Conservation (phyloP, 306 rosid species). For the Cicer bijugum region DNA sequence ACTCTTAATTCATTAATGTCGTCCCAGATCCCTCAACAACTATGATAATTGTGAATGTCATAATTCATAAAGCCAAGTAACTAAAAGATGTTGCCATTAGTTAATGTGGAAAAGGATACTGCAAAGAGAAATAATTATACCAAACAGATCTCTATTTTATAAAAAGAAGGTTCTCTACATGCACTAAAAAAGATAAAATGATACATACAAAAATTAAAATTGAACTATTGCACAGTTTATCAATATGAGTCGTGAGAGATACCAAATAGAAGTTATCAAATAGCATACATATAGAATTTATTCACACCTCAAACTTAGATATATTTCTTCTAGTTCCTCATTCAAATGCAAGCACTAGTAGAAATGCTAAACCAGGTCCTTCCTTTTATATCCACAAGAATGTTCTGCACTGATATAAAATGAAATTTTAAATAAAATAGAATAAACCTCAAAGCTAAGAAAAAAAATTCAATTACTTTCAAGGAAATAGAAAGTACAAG, state of each 20-base stretch:
- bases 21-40: slow-evolving; percentile 7
- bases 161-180: neutral
- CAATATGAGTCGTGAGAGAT: neutral
- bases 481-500: neutral
- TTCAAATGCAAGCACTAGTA: slow-evolving; percentile 96
- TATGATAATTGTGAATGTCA: neutral
- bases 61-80: neutral
- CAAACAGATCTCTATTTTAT: slow-evolving; percentile 9
- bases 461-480: slow-evolving; percentile 8
- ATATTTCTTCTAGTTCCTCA: slow-evolving; percentile 99
- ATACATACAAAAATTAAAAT: slow-evolving; percentile 7
- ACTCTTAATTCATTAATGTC: neutral
- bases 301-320: slow-evolving; percentile 83
- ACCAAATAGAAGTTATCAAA: neutral
- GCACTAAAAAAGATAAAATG: slow-evolving; percentile 18
- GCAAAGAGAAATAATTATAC: neutral
- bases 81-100: slow-evolving; percentile 14
- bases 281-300: slow-evolving; percentile 23
- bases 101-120: slow-evolving; percentile 5
- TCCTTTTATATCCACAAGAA: slow-evolving; percentile 92
- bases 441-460: neutral
- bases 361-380: slow-evolving; percentile 80
- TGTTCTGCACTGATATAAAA: slow-evolving; percentile 60
- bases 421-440: slow-evolving; percentile 23
- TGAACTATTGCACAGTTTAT: neutral